Evolutionary conservation across 208 protist species (phyloP).

Genomic region (Trypanosomatidae sp.): DNA sequence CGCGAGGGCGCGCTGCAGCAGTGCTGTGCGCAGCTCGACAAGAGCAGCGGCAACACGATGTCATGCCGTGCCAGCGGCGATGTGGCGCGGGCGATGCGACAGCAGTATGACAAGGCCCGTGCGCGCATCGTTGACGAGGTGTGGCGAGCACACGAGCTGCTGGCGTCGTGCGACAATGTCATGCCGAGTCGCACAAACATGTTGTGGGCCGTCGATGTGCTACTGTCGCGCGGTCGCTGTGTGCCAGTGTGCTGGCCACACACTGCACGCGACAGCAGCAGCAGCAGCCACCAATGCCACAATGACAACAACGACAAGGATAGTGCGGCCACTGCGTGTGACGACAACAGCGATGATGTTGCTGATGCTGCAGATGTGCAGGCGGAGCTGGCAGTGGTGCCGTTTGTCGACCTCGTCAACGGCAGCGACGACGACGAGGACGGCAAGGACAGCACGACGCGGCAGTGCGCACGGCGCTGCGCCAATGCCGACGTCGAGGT

Average conservation of each 20-base stretch:
- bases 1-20: slow-evolving; percentile 20
- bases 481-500: slow-evolving; percentile 62
- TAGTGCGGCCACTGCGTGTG: not conserved
- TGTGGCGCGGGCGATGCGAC: too few relatives aligned
- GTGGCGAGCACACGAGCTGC: too few relatives aligned
- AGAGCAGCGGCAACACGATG: too few relatives aligned
- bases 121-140: too few relatives aligned
- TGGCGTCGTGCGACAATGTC: too few relatives aligned
- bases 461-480: slow-evolving; percentile 4
- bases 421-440: slow-evolving; percentile 13
- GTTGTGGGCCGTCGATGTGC: slow-evolving; percentile 47
- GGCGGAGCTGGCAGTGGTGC: slow-evolving; percentile 60
- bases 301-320: not conserved
- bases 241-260: slow-evolving; percentile 43
- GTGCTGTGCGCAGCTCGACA: slow-evolving; percentile 59
- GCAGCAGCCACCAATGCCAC: not conserved
- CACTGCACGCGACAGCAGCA: not conserved
- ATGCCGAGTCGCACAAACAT: too few relatives aligned
- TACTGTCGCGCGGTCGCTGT: slow-evolving; percentile 40
- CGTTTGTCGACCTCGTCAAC: slow-evolving; percentile 73
- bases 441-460: not conserved
- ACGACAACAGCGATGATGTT: not conserved
- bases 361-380: not conserved
- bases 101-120: too few relatives aligned
- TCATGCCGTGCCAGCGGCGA: too few relatives aligned